Conservation (phyloP, 2,329 filamentous ascomycete species). For the Alternaria tenuissima region DNA sequence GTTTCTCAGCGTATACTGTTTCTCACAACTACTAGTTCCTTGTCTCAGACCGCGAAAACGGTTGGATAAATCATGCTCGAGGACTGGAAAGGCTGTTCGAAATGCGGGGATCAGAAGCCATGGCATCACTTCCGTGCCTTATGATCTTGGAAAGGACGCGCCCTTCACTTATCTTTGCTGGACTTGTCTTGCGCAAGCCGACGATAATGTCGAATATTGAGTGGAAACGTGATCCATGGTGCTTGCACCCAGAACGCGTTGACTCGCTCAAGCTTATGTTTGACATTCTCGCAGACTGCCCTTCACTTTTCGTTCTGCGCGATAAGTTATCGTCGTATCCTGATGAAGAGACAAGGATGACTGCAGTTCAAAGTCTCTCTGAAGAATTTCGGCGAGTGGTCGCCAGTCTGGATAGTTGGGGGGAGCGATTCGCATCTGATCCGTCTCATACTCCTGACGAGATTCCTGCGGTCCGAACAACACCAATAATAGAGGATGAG, state of each 20-base stretch:
- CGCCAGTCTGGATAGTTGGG: neutral
- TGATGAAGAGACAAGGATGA: neutral
- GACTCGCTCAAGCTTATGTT: conserved; percentile 3
- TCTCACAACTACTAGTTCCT: conserved; percentile 1
- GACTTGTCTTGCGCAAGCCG: conserved; percentile 5
- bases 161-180: conserved; percentile 3
- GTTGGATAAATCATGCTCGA: conserved; percentile 8
- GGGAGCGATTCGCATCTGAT: neutral
- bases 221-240: conserved; percentile 5
- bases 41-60: conserved; percentile 3
- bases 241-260: conserved; percentile 2
- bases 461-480: neutral
- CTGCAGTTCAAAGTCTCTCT: neutral
- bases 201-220: neutral
- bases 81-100: conserved; percentile 6
- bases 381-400: neutral
- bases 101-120: neutral
- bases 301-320: neutral
- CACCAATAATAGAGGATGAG: neutral
- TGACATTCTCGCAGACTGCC: conserved; percentile 7
- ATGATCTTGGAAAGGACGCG: conserved; percentile 3
- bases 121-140: conserved; percentile 5
- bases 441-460: neutral
- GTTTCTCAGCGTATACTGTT: neutral
- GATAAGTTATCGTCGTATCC: neutral